A percentile compares a stretch with the other conserved stretches of the same genome.
These are phyloP conservation scores for Saccharomyces mikatae DNA, from an alignment of 805 yeast genomes.

Conservation along the genomic window DNA sequence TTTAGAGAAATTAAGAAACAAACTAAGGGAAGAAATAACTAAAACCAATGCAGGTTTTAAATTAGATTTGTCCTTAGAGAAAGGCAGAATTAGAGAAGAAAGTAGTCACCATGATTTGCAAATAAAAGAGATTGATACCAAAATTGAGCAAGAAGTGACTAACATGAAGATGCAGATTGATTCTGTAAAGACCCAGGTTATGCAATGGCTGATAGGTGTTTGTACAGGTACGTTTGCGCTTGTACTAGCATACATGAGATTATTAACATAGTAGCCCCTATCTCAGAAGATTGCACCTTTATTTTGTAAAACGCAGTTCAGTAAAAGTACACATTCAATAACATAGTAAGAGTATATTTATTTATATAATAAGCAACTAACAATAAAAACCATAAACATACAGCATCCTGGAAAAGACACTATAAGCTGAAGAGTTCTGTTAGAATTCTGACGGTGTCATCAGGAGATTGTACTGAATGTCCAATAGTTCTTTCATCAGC, in stretches of 20 bases:
- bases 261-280: conserved; percentile 42
- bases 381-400: neutral
- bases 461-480: conserved; percentile 85
- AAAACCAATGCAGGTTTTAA: conserved; percentile 85
- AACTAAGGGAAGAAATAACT: conserved; percentile 83
- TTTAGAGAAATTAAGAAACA: conserved; percentile 75
- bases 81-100: conserved; percentile 92
- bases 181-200: conserved; percentile 88
- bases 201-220: conserved; percentile 98
- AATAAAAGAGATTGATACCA: conserved; percentile 88
- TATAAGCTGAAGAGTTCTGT: conserved; percentile 59
- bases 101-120: conserved; percentile 86
- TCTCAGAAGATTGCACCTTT: neutral
- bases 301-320: neutral
- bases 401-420: conserved; percentile 1
- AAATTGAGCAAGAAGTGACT: conserved; percentile 91
- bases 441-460: conserved; percentile 78
- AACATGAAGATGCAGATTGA: conserved; percentile 94
- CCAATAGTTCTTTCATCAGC: conserved; percentile 89
- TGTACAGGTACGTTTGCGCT: conserved; percentile 97
- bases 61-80: conserved; percentile 83
- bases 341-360: neutral
- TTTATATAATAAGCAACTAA: neutral
- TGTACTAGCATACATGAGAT: conserved; percentile 82
- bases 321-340: neutral